These are phyloP conservation scores for Vitis rupestris DNA, from an alignment of 164 flowering plant species.

Conservation along the genomic window DNA sequence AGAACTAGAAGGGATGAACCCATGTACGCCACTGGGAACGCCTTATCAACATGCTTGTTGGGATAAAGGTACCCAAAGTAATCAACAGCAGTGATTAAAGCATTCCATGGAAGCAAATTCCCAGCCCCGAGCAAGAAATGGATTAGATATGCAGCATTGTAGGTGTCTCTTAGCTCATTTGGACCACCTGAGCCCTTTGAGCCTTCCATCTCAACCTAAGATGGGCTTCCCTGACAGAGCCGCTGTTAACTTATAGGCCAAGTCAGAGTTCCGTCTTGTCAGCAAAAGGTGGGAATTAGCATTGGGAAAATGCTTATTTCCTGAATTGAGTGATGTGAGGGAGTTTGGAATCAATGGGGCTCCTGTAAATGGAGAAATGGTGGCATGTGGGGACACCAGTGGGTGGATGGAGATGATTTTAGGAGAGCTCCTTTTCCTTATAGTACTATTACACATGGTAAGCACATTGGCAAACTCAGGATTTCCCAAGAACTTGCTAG, in stretches of 20 bases:
- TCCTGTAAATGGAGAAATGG: conserved; percentile 10
- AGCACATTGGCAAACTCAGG: neutral
- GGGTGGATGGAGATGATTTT: conserved; percentile 9
- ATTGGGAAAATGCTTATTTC: neutral
- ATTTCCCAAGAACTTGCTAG: neutral
- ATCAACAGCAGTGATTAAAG: conserved; percentile 81
- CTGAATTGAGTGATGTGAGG: conserved; percentile 28
- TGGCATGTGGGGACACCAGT: conserved; percentile 36
- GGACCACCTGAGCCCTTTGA: conserved; percentile 12
- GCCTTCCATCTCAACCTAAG: conserved; percentile 17
- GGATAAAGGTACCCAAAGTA: conserved; percentile 78
- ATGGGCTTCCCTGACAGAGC: neutral
- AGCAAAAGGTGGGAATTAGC: neutral
- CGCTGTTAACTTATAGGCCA: neutral
- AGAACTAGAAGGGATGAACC: conserved; percentile 58
- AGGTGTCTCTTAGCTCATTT: conserved; percentile 29
- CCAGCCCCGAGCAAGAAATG: conserved; percentile 87
- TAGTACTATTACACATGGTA: neutral
- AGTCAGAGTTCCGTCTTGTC: neutral
- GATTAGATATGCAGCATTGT: conserved; percentile 54
- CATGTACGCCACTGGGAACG: conserved; percentile 83
- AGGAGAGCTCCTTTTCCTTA: neutral
- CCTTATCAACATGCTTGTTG: conserved; percentile 55
- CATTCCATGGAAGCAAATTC: conserved; percentile 90
- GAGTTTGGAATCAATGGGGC: conserved; percentile 21